Evolutionary conservation across 352 stramenopile species (phyloP), one percentile per base, ranked within the genome.

Genomic region (Globisporangium radiosum): DNA sequence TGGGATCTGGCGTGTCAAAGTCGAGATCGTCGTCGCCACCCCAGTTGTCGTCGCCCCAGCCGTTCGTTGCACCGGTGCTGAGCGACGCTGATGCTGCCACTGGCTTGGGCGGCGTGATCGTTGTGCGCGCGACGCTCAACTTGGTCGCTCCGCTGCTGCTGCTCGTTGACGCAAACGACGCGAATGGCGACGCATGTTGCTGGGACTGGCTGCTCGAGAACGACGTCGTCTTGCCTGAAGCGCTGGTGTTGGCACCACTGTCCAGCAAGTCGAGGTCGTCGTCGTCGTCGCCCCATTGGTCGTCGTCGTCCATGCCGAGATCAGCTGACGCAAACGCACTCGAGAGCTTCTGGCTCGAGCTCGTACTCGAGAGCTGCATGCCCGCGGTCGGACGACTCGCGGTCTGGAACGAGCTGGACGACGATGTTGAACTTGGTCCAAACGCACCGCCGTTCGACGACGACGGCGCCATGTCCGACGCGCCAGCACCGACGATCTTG

Each of bases 41-140:
- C 79, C 79, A 92, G 55, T 79, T 88, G 47, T 90, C 81, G 51
- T 88, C 72, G 10, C 69, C 76, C 81, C 81, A 90, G 4, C 57
- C 75, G 36, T 54, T 75, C 37, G 76, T 62, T 2, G 60, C 48
- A 0, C 52, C 72, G 44, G 59, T 65, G 45, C 67, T 63, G 45
- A 81, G 73, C 33, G 54, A 65, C 7, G 54, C 50, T 15, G 54
- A 57, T 0, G 60, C 48, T 0, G 68, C 50, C 25, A 49, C 15
- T 48, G 60, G 36, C 36, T 58, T 65, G 45, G 64, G 59, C 47
- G 62, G 62, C 2, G 56, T 66, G 47, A 57, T 62, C 38, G 40
- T 59, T 6, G 54, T 64, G 10, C 72, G 67, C 39, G 71, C 71
- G 15, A 83, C 72, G 47, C 64, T 86, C 37, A 88, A 63, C 62